A percentile compares a stretch with the other conserved stretches of the same genome.
These are phyloP conservation scores for Dillenia suffruticosa DNA, from an alignment of 164 flowering plant genomes.

Conservation along the genomic window DNA sequence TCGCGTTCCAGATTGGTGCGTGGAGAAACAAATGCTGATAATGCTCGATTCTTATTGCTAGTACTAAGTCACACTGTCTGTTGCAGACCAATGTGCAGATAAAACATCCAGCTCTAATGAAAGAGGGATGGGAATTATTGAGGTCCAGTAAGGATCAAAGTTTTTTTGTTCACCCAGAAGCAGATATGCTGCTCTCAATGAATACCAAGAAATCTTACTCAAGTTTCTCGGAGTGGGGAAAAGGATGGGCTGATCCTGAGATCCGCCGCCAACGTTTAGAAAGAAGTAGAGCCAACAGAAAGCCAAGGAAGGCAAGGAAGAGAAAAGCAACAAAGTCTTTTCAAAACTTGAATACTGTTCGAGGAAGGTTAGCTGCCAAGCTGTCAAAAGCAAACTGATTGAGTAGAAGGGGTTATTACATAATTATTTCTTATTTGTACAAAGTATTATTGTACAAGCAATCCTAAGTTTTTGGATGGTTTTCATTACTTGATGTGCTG, in stretches of 20 bases:
- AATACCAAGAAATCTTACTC: conserved; percentile 31
- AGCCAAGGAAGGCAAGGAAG: conserved; percentile 21
- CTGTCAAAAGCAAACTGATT: conserved; percentile 25
- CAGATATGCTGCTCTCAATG: conserved; percentile 71
- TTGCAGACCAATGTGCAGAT: conserved; percentile 34
- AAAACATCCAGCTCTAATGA: conserved; percentile 63
- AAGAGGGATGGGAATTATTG: conserved; percentile 47
- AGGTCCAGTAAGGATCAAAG: conserved; percentile 24
- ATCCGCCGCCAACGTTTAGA: conserved; percentile 68
- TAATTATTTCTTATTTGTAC: too few species aligned
- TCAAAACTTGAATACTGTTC: conserved; percentile 31
- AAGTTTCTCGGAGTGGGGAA: conserved; percentile 74
- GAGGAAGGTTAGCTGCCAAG: conserved; percentile 61
- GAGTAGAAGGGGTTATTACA: too few species aligned
- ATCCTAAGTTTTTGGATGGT: too few species aligned
- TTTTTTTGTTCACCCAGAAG: conserved; percentile 60
- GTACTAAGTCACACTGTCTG: not conserved
- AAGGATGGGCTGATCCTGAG: conserved; percentile 97
- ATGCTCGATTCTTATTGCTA: too few species aligned
- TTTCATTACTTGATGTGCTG: too few species aligned
- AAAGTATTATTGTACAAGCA: too few species aligned
- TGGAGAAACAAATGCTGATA: too few species aligned
- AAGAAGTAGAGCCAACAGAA: conserved; percentile 24
- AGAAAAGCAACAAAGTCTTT: conserved; percentile 20
- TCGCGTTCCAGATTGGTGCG: too few species aligned